A percentile compares a stretch with the other conserved stretches of the same genome.
Conservation (phyloP, 2,329 filamentous ascomycete genomes). For the Emmonsia crescens region DNA sequence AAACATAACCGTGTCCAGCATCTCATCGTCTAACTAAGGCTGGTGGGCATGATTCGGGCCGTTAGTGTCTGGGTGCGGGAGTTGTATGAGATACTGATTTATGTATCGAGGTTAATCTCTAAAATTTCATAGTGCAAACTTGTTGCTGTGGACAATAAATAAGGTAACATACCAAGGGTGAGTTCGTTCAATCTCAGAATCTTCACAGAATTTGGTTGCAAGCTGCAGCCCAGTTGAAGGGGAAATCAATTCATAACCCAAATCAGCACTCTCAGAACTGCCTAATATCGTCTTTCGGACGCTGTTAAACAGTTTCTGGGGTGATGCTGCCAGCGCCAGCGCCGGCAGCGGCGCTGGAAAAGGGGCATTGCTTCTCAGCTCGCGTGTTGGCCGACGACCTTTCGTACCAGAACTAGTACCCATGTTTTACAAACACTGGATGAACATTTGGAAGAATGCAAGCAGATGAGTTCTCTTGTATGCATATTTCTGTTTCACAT, state of each 20-base stretch:
- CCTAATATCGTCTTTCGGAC: conserved; percentile 3
- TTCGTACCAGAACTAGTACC: no score
- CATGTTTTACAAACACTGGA: not conserved
- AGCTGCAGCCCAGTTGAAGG: conserved; percentile 3
- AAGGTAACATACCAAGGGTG: conserved; percentile 5
- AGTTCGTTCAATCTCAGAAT: conserved; percentile 6
- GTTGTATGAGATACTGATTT: not conserved
- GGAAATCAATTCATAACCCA: conserved; percentile 5
- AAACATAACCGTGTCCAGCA: not conserved
- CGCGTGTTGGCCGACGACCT: not conserved
- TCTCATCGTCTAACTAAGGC: not conserved
- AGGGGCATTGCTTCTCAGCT: not conserved
- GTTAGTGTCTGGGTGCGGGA: not conserved
- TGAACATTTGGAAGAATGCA: not conserved
- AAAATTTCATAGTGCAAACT: not conserved
- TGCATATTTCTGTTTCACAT: not conserved
- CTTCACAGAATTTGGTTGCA: conserved; percentile 6
- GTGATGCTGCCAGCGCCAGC: not conserved
- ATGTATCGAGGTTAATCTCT: not conserved
- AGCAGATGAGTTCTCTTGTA: not conserved
- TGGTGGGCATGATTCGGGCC: not conserved
- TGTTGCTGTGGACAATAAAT: not conserved
- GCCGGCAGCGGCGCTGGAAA: not conserved
- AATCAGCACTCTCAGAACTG: conserved; percentile 3
- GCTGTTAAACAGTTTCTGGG: not conserved